Evolutionary conservation across 169 alveolate genomes (phyloP).

Genomic region (Plasmodium sp.): DNA sequence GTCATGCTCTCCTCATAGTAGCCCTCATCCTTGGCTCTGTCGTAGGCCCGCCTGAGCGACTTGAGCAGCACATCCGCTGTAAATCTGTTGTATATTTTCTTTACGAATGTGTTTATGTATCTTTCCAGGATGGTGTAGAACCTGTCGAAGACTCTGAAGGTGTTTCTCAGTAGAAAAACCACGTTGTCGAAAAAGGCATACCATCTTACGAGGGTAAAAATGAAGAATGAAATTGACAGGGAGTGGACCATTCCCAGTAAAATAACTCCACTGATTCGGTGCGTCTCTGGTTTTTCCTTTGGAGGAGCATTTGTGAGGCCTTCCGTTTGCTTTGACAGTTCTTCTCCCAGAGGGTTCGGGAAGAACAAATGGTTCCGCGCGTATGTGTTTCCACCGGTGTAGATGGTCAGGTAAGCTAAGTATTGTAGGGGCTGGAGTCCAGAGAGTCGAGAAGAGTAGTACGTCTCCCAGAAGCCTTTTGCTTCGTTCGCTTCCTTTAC

Average conservation of each 20-base stretch:
- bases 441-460: too few species aligned
- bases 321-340: constrained; percentile 25
- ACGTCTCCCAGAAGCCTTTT: too few species aligned
- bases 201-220: background rate
- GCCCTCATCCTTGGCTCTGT: constrained; percentile 6
- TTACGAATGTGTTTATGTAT: background rate
- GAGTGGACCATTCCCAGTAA: background rate
- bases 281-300: background rate
- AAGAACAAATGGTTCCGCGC: constrained; percentile 8
- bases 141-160: constrained; percentile 31
- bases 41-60: constrained; percentile 2
- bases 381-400: constrained; percentile 1
- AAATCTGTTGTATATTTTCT: background rate
- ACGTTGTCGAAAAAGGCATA: constrained; percentile 34
- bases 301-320: background rate
- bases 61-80: constrained; percentile 27
- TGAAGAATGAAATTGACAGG: background rate
- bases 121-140: constrained; percentile 18
- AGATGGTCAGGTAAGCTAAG: too few species aligned
- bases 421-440: too few species aligned
- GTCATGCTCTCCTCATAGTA: constrained; percentile 2
- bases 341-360: constrained; percentile 19
- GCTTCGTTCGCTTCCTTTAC: background rate
- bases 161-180: background rate
- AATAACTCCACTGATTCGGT: background rate